These are phyloP conservation scores for Saturnispora bothae DNA, from an alignment of 805 yeast species.

Conservation along the genomic window DNA sequence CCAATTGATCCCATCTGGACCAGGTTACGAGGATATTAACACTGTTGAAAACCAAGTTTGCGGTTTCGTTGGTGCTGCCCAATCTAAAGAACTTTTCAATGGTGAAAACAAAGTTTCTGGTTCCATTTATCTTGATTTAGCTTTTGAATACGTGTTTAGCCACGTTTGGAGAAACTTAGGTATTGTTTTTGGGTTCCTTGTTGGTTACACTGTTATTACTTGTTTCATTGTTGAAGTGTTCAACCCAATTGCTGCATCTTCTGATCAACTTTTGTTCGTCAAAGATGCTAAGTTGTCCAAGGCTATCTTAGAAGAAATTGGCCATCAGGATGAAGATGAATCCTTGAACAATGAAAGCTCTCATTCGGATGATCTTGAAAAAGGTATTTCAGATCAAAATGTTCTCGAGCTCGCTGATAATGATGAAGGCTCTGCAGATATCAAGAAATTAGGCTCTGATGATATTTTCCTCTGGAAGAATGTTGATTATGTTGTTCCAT, in stretches of 20 bases:
- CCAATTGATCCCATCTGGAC: slow-evolving; percentile 42
- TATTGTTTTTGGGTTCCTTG: slow-evolving; percentile 31
- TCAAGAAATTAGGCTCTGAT: slow-evolving; percentile 33
- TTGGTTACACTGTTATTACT: slow-evolving; percentile 29
- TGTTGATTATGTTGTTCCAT: slow-evolving; percentile 46
- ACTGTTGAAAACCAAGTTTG: slow-evolving; percentile 36
- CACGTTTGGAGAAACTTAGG: slow-evolving; percentile 80
- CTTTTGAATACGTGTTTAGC: slow-evolving; percentile 41
- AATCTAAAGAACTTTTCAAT: slow-evolving; percentile 15
- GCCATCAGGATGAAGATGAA: slow-evolving; percentile 14
- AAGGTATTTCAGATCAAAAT: slow-evolving; percentile 9
- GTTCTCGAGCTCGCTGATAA: slow-evolving; percentile 12
- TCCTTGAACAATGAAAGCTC: slow-evolving; percentile 10
- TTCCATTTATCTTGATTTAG: slow-evolving; percentile 32
- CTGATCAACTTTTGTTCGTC: slow-evolving; percentile 26
- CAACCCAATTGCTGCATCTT: slow-evolving; percentile 22
- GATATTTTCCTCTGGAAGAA: slow-evolving; percentile 56
- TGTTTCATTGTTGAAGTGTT: slow-evolving; percentile 23
- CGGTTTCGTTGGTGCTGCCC: slow-evolving; percentile 39
- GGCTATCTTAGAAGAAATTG: slow-evolving; percentile 18
- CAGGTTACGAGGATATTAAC: slow-evolving; percentile 35
- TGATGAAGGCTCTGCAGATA: slow-evolving; percentile 37
- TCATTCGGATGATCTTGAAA: slow-evolving; percentile 24
- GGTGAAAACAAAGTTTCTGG: slow-evolving; percentile 37
- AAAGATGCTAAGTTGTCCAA: slow-evolving; percentile 21